phyloP scores from a whole-genome alignment of 257 asterid genomes.

The Leptodermis oblonga region DNA sequence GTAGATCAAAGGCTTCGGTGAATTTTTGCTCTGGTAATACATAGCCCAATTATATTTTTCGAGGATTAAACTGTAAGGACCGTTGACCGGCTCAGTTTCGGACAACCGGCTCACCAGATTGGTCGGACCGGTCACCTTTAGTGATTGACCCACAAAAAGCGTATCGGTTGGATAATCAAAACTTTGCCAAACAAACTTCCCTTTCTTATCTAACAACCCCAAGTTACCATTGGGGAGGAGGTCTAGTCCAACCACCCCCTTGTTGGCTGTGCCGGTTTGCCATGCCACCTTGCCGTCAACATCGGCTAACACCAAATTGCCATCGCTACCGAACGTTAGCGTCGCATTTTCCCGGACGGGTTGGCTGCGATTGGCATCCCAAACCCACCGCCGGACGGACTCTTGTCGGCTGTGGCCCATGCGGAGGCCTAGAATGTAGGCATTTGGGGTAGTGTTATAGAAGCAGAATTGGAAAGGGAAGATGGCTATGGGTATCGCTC shows the following conservation, averaged over 20 bases:
- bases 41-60: too few species aligned
- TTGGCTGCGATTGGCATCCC: constrained; percentile 29
- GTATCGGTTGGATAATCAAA: constrained; percentile 34
- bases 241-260: constrained; percentile 23
- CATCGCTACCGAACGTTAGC: constrained; percentile 19
- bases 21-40: too few species aligned
- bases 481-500: constrained; percentile 2
- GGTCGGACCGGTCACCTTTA: constrained; percentile 22
- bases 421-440: constrained; percentile 26
- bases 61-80: too few species aligned
- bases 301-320: constrained; percentile 30
- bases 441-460: constrained; percentile 32
- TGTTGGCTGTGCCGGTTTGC: constrained; percentile 27
- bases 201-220: constrained; percentile 21
- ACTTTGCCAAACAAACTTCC: constrained; percentile 28
- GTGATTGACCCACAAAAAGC: constrained; percentile 27
- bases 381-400: constrained; percentile 30
- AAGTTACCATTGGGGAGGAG: constrained; percentile 25
- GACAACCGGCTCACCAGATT: too few species aligned
- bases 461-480: constrained; percentile 26
- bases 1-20: too few species aligned
- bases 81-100: too few species aligned
- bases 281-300: constrained; percentile 23
- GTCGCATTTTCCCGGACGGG: constrained; percentile 31
- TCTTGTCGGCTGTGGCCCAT: constrained; percentile 26